Evolutionary conservation across 257 asterid species (phyloP), one percentile per base, ranked within the genome.

Genomic region (Handroanthus guayacan): DNA sequence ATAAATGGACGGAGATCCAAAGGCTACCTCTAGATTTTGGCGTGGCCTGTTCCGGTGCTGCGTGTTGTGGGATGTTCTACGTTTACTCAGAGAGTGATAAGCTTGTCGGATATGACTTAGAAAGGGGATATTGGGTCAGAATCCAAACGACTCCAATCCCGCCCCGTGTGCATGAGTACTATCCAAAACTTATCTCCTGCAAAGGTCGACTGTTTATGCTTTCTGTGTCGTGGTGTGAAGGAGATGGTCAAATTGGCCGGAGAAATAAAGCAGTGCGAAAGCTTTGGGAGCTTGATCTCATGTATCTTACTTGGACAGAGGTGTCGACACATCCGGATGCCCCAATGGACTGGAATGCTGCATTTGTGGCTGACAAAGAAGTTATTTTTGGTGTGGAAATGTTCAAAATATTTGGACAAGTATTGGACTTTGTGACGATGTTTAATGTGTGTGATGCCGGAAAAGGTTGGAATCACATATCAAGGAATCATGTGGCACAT

Each of bases 261-360:
- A 90, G 98, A 82, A 95, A 95, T 64, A 93, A 95, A 72, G 99
- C 99, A 0, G 93, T 95, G 67, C 85, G 99, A 55, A 95, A 95
- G 85, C 86, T 93, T 14, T 92, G 98, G 98, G 99, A 90, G 86
- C 96, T 95, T 18, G 91, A 95, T 77, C 88, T 84, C 5, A 3
- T 54, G 85, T 74, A 75, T 37, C 81, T 86, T 39, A 76, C 75
- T 25, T 95, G 98, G 98, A 81, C 37, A 5, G 95, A 93, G 73
- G 85, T 82, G 7, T 91, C 91, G 4, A 74, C 80, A 3, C 98
- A 95, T 71, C 98, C 99, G 6, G 99, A 95, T 78, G 99, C 98
- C 3, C 99, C 99, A 4, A 95, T 95, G 99, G 99, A 95, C 74
- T 92, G 98, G 99, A 93, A 95, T 62, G 99, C 99, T 41, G 87